phyloP scores from a whole-genome alignment of 495 filamentous ascomycete species.

The Pyrenula massariospora region DNA sequence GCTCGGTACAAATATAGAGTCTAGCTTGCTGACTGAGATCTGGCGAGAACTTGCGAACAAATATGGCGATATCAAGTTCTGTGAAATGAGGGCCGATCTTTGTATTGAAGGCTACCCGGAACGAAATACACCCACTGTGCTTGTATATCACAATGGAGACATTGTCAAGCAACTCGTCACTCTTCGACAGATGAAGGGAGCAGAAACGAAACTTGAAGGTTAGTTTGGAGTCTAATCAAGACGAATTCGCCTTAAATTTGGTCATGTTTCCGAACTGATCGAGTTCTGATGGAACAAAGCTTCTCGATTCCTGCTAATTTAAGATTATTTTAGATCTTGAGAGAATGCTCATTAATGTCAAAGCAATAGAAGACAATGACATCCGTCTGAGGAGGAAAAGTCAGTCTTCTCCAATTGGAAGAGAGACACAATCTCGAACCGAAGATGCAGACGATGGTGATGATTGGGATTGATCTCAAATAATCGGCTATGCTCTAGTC shows the following conservation, averaged over 20 bases:
- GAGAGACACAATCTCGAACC: slow-evolving; percentile 21
- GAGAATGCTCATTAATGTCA: slow-evolving; percentile 66
- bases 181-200: slow-evolving; percentile 63
- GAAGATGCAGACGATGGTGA: slow-evolving; percentile 53
- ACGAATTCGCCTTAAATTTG: too few relatives aligned
- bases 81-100: slow-evolving; percentile 83
- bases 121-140: slow-evolving; percentile 83
- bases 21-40: slow-evolving; percentile 67
- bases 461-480: slow-evolving; percentile 57
- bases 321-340: slow-evolving; percentile 56
- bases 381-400: slow-evolving; percentile 59
- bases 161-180: slow-evolving; percentile 83
- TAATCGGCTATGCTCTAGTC: background rate
- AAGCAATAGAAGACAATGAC: slow-evolving; percentile 66
- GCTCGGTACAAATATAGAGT: slow-evolving; percentile 67
- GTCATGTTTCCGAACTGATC: too few relatives aligned
- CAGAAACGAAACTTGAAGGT: slow-evolving; percentile 54
- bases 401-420: slow-evolving; percentile 29
- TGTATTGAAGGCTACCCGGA: slow-evolving; percentile 97
- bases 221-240: slow-evolving; percentile 4
- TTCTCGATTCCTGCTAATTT: too few relatives aligned
- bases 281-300: too few relatives aligned
- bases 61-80: slow-evolving; percentile 94
- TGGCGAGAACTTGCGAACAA: slow-evolving; percentile 75
- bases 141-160: slow-evolving; percentile 85